Evolutionary conservation across 495 filamentous ascomycete genomes (phyloP).

Genomic region (Staphylotrichum tortipilum): DNA sequence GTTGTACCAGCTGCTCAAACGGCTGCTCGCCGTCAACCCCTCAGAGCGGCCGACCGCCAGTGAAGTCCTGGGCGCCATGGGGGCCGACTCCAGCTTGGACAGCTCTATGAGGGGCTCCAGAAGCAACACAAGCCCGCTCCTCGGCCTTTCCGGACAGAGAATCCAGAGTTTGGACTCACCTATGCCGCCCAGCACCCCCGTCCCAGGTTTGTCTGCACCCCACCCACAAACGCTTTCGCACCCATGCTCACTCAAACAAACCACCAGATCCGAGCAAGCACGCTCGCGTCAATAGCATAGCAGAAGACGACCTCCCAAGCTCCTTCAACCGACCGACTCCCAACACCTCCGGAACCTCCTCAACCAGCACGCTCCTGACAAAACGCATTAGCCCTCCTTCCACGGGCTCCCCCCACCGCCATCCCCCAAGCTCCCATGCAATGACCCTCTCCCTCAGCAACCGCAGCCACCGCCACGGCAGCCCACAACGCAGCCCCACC

Average conservation of each 20-base stretch:
- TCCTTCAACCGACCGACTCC: constrained; percentile 19
- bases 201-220: constrained; percentile 36
- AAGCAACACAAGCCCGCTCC: constrained; percentile 29
- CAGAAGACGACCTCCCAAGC: constrained; percentile 24
- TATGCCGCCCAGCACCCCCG: constrained; percentile 35
- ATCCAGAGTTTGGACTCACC: constrained; percentile 52
- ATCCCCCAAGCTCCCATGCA: not conserved
- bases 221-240: no score
- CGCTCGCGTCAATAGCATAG: constrained; percentile 24
- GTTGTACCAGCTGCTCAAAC: constrained; percentile 75
- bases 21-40: constrained; percentile 71
- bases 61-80: constrained; percentile 77
- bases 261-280: constrained; percentile 32
- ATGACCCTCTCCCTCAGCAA: constrained; percentile 9
- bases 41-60: constrained; percentile 71
- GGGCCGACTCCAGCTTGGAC: constrained; percentile 48
- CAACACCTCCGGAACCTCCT: constrained; percentile 20
- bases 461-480: not conserved
- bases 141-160: constrained; percentile 36
- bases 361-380: constrained; percentile 11
- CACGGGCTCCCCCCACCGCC: not conserved
- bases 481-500: constrained; percentile 5
- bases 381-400: not conserved
- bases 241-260: not conserved
- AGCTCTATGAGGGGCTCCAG: constrained; percentile 22